Evolutionary conservation across 164 flowering plant species (phyloP).

Genomic region (Stephania yunnanensis): DNA sequence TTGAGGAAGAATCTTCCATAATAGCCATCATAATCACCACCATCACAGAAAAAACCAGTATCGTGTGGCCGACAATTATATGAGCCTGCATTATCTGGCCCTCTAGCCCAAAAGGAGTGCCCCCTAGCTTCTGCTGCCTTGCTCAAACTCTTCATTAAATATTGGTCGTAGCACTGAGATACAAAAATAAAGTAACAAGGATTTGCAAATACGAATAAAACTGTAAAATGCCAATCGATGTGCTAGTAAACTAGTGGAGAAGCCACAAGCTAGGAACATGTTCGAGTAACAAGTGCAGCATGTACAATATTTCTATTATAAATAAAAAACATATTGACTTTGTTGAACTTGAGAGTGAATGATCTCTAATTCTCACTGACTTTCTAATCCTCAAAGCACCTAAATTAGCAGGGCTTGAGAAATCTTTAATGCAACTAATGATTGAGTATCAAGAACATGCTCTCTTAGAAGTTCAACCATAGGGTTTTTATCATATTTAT

Average conservation of each 20-base stretch:
- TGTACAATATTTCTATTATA: not conserved
- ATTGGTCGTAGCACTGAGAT: constrained; percentile 81
- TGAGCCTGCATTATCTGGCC: constrained; percentile 87
- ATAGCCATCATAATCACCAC: constrained; percentile 88
- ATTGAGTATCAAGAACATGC: too few relatives aligned
- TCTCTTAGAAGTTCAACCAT: too few relatives aligned
- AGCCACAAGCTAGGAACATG: not conserved
- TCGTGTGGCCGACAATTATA: constrained; percentile 82
- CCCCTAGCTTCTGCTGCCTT: constrained; percentile 87
- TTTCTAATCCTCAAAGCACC: too few relatives aligned
- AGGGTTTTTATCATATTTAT: too few relatives aligned
- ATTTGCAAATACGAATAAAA: not conserved
- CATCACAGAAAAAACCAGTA: constrained; percentile 88
- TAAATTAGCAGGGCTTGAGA: too few relatives aligned
- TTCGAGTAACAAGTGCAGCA: constrained; percentile 1
- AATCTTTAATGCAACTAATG: too few relatives aligned
- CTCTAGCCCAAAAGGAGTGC: constrained; percentile 77
- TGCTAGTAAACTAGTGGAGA: not conserved
- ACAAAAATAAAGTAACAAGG: not conserved
- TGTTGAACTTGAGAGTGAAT: too few relatives aligned
- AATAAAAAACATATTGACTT: not conserved
- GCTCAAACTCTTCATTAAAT: constrained; percentile 61
- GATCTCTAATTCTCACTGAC: too few relatives aligned
- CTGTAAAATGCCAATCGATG: not conserved
- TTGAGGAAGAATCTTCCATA: constrained; percentile 86